Base-by-base conservation (phyloP, 305 asterid species). In the Fraxinus nigra region DNA sequence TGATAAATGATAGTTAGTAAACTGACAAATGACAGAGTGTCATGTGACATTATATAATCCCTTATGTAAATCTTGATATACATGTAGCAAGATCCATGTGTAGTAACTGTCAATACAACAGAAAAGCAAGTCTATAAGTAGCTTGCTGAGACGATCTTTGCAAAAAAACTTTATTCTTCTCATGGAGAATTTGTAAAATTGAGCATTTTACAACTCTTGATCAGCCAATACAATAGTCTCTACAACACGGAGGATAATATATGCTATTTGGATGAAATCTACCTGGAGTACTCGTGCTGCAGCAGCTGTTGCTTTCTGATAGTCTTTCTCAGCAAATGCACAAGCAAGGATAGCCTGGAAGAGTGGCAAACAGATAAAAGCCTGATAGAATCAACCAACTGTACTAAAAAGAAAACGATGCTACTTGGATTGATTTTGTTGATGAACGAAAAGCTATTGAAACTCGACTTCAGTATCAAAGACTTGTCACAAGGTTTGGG, bases 251-350 rank as follows among this genome's bases (percentile, higher is more conserved):
- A 28, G 7, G 8, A 72, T 11, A 46, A 46, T n/a, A 22, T 28
- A 24, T 2, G 46, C n/a, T 75, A 20, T 74, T 9, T 56, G 40
- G 72, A 5, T 9, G 33, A 43, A 70, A n/a, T 3, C 18, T 84
- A 87, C 98, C 97, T 95, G 99, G 4, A 95, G 85, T 7, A 95
- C 98, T 75, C 99, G 84, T 28, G 91, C 92, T n/a, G 98, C 94
- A 11, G 91, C 92, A 4, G 95, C 91, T 7, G 93, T 89, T 67
- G 99, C 98, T 88, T 93, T 95, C 77, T 87, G 73, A 81, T 89
- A 90, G 85, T 95, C 97, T 35, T 93, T 95, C 86, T 92, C 97
- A 74, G 98, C 98, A 87, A 95, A 95, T 51, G 99, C 91, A 84
- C 97, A 85, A 74, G 99, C 99, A 81, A 95, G 93, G 70, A 95